Evolutionary conservation across 2,329 filamentous ascomycete genomes (phyloP).

Genomic region (Coniochaeta sp.): DNA sequence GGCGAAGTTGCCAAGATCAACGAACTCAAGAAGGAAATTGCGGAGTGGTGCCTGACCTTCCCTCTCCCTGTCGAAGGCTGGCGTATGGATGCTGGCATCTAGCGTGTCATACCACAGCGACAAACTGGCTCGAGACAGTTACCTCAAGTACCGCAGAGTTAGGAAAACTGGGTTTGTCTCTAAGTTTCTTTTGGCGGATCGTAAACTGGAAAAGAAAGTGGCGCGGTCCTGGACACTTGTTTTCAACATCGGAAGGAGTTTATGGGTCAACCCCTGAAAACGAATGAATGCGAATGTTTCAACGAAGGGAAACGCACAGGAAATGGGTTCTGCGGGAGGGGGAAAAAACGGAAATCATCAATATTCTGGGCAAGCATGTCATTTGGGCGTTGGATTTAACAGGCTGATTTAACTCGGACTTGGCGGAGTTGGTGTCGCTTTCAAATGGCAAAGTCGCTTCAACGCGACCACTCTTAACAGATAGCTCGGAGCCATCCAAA

Average conservation of each 20-base stretch:
- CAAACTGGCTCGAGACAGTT: neutral
- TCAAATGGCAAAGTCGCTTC: neutral
- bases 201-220: neutral
- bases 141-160: neutral
- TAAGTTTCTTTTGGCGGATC: neutral
- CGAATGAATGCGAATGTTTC: neutral
- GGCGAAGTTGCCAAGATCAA: slow-evolving; percentile 78
- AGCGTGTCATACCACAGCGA: slow-evolving; percentile 14
- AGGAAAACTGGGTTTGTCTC: neutral
- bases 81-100: slow-evolving; percentile 54
- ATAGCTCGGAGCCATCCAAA: neutral
- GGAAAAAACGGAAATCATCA: neutral
- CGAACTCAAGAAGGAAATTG: slow-evolving; percentile 81
- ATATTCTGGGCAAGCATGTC: neutral
- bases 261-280: slow-evolving; percentile 1
- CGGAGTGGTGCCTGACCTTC: slow-evolving; percentile 80
- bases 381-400: neutral
- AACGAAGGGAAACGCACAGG: neutral
- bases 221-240: neutral
- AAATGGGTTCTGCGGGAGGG: neutral
- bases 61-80: slow-evolving; percentile 80
- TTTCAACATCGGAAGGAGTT: slow-evolving; percentile 5
- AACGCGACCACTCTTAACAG: neutral
- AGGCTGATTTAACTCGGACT: neutral
- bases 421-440: neutral